Evolutionary conservation across 441 rosid species (phyloP), one percentile per base, ranked within the genome.

Genomic region (Rhodomyrtus psidioides): DNA sequence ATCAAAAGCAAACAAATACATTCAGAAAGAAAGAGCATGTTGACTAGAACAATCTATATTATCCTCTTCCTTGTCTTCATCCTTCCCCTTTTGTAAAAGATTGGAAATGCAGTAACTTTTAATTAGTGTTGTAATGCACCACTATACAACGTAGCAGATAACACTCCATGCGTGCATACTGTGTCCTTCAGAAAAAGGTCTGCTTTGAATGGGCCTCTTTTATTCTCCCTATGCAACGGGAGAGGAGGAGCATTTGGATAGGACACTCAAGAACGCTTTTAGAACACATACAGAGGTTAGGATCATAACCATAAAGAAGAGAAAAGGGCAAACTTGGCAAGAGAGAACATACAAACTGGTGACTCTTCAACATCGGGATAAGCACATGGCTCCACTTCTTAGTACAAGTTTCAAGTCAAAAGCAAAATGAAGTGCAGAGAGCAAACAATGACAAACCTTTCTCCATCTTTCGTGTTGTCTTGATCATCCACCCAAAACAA

Each of bases 401-500:
- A 70, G 49, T 39, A 70, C 16, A 70, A 70, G 79, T 39, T 23
- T 39, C n/a, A 15, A 2, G 16, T 49, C 10, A 70, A 30, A 82
- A 34, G 46, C 42, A 42, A 26, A 21, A 34, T 59, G 65, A 53
- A 30, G 55, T 56, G 16, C 49, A 55, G 53, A 70, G 54, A 75
- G 42, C 28, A 55, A 30, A 82, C 19, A 54, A 23, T 14, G 82
- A 83, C 90, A 23, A 88, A 98, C 99, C 98, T 95, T 90, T 98
- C 98, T 89, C 98, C 99, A 91, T 96, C 98, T 91, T 95, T 96
- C 89, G 94, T 86, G 84, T 90, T 91, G 88, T 95, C 99, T 83
- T 95, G 98, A 89, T 95, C 97, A 57, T 98, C 95, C 83, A 95
- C 94, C 99, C 99, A 98, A 90, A 98, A 98, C 82, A 98, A 95